Conservation (phyloP, 345 rosid genomes). For the Syzygium oleosum region DNA sequence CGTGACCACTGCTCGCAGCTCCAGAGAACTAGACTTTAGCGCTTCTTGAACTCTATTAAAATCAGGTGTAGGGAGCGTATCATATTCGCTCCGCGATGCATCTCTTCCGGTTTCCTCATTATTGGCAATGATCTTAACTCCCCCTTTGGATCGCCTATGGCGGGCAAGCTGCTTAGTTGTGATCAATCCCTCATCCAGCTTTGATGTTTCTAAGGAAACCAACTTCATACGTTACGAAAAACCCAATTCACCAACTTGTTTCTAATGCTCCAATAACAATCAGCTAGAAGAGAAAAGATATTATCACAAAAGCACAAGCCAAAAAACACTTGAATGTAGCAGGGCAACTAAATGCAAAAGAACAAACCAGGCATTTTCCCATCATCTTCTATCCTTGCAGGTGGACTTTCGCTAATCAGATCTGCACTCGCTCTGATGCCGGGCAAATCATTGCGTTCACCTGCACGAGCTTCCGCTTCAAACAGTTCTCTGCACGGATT, state of each 20-base stretch:
- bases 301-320: not conserved
- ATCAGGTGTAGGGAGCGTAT: slow-evolving; percentile 13
- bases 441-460: not conserved
- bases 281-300: not conserved
- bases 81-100: not conserved
- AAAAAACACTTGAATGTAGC: not conserved
- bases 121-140: slow-evolving; percentile 5
- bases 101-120: slow-evolving; percentile 3
- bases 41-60: slow-evolving; percentile 27
- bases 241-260: not conserved
- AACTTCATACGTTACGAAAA: not conserved
- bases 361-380: not conserved
- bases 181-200: not conserved
- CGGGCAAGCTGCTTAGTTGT: slow-evolving; percentile 6
- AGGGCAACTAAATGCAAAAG: not conserved
- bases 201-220: not conserved
- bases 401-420: not conserved
- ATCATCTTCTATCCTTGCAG: not conserved
- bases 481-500: not conserved
- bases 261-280: not conserved
- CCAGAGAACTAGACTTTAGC: slow-evolving; percentile 28
- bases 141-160: slow-evolving; percentile 2
- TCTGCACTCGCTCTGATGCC: not conserved
- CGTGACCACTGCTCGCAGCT: slow-evolving; percentile 26
- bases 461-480: not conserved